A percentile compares a stretch with the other conserved stretches of the same genome.
These are phyloP conservation scores for Blastobotrys peoriensis DNA, from an alignment of 805 yeast species.

Conservation along the genomic window DNA sequence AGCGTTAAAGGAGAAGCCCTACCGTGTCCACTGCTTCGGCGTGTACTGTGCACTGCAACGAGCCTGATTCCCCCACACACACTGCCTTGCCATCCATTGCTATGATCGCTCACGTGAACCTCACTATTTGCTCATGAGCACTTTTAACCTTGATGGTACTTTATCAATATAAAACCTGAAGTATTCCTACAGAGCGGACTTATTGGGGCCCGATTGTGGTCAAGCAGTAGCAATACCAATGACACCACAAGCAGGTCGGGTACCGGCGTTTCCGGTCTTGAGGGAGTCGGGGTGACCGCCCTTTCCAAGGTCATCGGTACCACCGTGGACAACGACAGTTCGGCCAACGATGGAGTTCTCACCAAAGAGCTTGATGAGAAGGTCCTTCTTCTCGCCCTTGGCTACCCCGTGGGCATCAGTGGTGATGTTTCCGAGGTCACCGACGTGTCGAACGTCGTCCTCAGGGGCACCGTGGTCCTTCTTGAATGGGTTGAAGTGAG, in stretches of 20 bases:
- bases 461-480: slow-evolving; percentile 91
- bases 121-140: background rate
- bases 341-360: slow-evolving; percentile 87
- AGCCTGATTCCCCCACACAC: too few relatives aligned
- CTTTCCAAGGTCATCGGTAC: slow-evolving; percentile 89
- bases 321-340: slow-evolving; percentile 91
- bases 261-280: slow-evolving; percentile 97
- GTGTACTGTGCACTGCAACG: too few relatives aligned
- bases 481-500: slow-evolving; percentile 90
- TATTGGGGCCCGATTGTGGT: slow-evolving; percentile 4
- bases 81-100: too few relatives aligned
- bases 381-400: slow-evolving; percentile 80
- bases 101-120: too few relatives aligned
- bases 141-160: background rate
- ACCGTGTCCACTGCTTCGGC: too few relatives aligned
- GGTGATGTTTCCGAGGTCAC: slow-evolving; percentile 92
- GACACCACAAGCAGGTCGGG: slow-evolving; percentile 98
- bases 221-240: slow-evolving; percentile 62
- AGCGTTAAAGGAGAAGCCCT: too few relatives aligned
- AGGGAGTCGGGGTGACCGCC: slow-evolving; percentile 88
- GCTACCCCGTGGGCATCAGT: slow-evolving; percentile 88
- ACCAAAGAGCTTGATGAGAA: slow-evolving; percentile 74
- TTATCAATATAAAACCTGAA: too few relatives aligned
- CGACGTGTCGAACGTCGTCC: slow-evolving; percentile 77
- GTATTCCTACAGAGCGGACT: background rate